Evolutionary conservation across 768 basidiomycete species (phyloP), one percentile per base, ranked within the genome.

Genomic region (Daedalea quercina): DNA sequence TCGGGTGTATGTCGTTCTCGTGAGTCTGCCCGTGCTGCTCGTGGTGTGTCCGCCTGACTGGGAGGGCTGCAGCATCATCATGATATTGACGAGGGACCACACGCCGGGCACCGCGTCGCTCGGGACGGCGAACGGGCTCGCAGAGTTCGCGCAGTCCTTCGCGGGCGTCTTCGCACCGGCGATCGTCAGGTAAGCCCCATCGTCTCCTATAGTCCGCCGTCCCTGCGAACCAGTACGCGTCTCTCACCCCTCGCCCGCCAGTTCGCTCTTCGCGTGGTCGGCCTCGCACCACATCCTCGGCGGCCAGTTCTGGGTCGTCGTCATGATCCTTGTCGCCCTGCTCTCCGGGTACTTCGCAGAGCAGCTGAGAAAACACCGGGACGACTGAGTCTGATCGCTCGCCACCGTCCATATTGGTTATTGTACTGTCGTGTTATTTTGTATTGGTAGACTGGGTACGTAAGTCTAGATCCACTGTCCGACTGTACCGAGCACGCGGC

Each of bases 1-100:
- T 77, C 2, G 78, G 70, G 1, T 70, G 68, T 33, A 67, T 84
- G 12, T 75, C 77, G 3, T 84, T 74, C 60, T 75, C 79, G 82
- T 83, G 50, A 53, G 82, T 74, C 15, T 22, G 22, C 3, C n/a
- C n/a, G n/a, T n/a, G 28, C 17, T 23, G 43, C 26, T 50, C 20
- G n/a, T 19, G 23, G 15, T 6, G 17, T 40, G 4, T 31, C 37
- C 44, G 25, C 20, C n/a, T 45, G 26, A 26, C 13, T 3, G 13
- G 11, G 19, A 24, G 3, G 7, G n/a, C 34, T n/a, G n/a, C 33
- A 67, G 66, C 17, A 57, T 66, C 24, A 63, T 67, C 55, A 68
- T 69, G 65, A 65, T 69, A 13, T 55, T 69, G 40, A 64, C 65
- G 17, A 64, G 64, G 47, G 60, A 64, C 43, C 58, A 65, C 34